Evolutionary conservation across 164 flowering plant genomes (phyloP).

Genomic region (Litsea cubeba): DNA sequence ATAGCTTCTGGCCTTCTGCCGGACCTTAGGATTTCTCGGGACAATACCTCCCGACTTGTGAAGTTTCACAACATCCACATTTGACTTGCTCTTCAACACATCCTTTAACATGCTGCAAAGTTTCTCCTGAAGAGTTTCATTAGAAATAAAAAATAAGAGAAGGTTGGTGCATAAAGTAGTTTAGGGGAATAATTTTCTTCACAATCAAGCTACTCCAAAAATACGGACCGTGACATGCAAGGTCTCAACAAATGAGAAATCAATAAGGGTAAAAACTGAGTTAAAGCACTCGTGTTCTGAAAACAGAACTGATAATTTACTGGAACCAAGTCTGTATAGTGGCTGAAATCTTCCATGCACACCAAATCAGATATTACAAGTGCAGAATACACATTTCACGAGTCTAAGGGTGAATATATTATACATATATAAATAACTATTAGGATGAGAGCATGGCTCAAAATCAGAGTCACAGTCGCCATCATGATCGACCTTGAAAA

Average conservation of each 20-base stretch:
- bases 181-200: too few species aligned
- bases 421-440: too few species aligned
- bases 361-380: neutral
- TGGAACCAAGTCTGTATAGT: neutral
- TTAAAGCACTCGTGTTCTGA: neutral
- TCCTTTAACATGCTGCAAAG: constrained; percentile 93
- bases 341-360: neutral
- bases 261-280: neutral
- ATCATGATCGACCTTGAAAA: too few species aligned
- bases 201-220: neutral
- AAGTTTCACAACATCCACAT: constrained; percentile 94
- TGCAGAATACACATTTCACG: neutral
- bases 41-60: constrained; percentile 97
- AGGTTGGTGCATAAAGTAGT: neutral
- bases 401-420: neutral
- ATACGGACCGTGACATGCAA: neutral
- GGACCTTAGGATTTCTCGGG: constrained; percentile 64
- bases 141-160: neutral
- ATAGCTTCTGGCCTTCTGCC: constrained; percentile 65
- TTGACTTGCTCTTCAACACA: constrained; percentile 63
- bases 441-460: too few species aligned
- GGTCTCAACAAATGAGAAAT: neutral
- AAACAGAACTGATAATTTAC: neutral
- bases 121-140: constrained; percentile 60
- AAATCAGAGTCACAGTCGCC: too few species aligned